Conservation (phyloP, 495 filamentous ascomycete genomes). For the Parmelia sp. region DNA sequence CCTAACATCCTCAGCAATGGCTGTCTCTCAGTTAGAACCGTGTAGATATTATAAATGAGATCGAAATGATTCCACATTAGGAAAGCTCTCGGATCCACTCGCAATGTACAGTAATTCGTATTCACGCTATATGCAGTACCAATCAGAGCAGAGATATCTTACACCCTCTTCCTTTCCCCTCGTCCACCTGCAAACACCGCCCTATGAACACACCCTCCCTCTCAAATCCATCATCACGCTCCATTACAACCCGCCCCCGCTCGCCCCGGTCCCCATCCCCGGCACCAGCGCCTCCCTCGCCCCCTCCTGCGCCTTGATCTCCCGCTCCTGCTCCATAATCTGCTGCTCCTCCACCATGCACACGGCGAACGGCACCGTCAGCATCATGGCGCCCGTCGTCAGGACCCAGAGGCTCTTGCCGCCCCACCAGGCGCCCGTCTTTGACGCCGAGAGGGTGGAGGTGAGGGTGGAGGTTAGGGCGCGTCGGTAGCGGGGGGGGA, state of each 20-base stretch:
- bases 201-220: background rate
- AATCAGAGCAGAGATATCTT: constrained; percentile 19
- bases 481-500: constrained; percentile 76
- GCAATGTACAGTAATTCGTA: background rate
- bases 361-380: constrained; percentile 89
- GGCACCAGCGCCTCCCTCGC: constrained; percentile 53
- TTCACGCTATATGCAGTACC: background rate
- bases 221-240: background rate
- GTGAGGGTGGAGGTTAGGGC: constrained; percentile 4
- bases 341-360: constrained; percentile 94
- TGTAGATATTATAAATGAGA: background rate
- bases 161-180: constrained; percentile 1
- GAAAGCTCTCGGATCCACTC: background rate
- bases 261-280: constrained; percentile 3
- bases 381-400: constrained; percentile 75
- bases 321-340: constrained; percentile 91
- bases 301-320: constrained; percentile 85
- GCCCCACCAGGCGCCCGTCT: constrained; percentile 56
- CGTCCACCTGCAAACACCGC: background rate
- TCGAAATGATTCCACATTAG: background rate
- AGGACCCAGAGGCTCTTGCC: constrained; percentile 86
- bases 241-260: constrained; percentile 15
- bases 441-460: constrained; percentile 51
- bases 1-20: background rate
- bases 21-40: background rate